A percentile compares a stretch with the other conserved stretches of the same genome.
Conservation (phyloP, 441 rosid genomes). For the Pelargonium citronellum region DNA sequence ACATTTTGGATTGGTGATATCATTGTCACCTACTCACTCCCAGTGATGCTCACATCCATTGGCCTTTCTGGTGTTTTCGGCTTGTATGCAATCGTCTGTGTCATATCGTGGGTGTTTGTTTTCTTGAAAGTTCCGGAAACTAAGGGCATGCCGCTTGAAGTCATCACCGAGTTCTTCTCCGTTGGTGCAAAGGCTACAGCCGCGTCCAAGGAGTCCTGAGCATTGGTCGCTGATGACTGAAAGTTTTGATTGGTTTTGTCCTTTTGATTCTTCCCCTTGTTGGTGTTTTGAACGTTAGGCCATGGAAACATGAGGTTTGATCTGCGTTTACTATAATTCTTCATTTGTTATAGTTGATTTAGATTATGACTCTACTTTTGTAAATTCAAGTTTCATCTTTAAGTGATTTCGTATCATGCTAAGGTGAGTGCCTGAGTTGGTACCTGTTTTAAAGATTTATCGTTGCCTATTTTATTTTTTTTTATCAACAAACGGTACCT, state of each 20-base stretch:
- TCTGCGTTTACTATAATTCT: background rate
- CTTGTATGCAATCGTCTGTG: constrained; percentile 60
- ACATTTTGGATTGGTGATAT: constrained; percentile 79
- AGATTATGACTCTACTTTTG: background rate
- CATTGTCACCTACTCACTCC: constrained; percentile 70
- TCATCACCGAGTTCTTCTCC: constrained; percentile 30
- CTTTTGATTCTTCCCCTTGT: background rate
- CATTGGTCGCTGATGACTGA: background rate
- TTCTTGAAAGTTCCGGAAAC: constrained; percentile 92
- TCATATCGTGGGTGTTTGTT: constrained; percentile 61
- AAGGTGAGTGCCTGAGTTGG: too few species aligned
- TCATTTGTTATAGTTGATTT: background rate
- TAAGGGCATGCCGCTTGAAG: constrained; percentile 89
- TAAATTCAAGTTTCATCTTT: too few species aligned
- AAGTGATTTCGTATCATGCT: too few species aligned
- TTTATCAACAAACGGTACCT: too few species aligned
- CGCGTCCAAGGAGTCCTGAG: background rate
- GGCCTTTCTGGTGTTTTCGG: constrained; percentile 84
- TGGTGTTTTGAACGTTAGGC: background rate
- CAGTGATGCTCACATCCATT: constrained; percentile 20
- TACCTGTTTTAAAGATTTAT: too few species aligned
- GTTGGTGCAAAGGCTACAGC: background rate
- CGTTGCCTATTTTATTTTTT: too few species aligned
- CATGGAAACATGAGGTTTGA: background rate
- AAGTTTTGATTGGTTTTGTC: constrained; percentile 3